These are phyloP conservation scores for Hsuehochloa calcarea DNA, from an alignment of 176 grass and related monocot species.

Conservation along the genomic window DNA sequence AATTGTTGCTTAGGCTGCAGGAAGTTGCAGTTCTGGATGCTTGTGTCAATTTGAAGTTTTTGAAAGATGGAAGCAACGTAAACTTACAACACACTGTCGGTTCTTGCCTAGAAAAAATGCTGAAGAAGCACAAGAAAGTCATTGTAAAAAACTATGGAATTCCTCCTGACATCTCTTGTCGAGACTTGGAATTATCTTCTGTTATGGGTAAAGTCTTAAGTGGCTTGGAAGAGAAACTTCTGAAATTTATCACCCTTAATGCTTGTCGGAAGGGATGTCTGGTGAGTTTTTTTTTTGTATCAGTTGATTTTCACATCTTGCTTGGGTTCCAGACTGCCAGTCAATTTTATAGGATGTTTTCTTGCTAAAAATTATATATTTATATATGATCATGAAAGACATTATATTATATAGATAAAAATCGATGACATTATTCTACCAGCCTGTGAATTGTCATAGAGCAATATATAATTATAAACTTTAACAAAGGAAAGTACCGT, in stretches of 20 bases:
- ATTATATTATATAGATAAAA: background rate
- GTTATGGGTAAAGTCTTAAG: constrained; percentile 47
- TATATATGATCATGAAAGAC: background rate
- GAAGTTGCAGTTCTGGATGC: constrained; percentile 40
- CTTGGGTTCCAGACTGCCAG: background rate
- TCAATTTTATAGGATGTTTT: background rate
- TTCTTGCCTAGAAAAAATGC: constrained; percentile 56
- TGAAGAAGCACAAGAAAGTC: constrained; percentile 68
- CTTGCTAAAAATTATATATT: background rate
- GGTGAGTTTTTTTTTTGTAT: constrained; percentile 55
- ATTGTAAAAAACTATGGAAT: constrained; percentile 59
- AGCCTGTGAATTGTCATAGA: background rate
- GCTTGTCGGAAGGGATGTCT: constrained; percentile 58
- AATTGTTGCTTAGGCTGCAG: constrained; percentile 58
- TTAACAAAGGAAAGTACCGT: background rate
- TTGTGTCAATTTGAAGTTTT: constrained; percentile 36
- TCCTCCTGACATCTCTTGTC: constrained; percentile 59
- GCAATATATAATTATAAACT: background rate
- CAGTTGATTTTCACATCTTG: background rate
- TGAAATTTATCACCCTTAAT: constrained; percentile 71
- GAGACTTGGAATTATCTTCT: constrained; percentile 57
- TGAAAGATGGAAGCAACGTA: constrained; percentile 15
- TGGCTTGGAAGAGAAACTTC: constrained; percentile 62
- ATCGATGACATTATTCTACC: background rate
- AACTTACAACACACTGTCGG: constrained; percentile 42